Evolutionary conservation across 441 rosid species (phyloP).

Genomic region (Erodium texanum): DNA sequence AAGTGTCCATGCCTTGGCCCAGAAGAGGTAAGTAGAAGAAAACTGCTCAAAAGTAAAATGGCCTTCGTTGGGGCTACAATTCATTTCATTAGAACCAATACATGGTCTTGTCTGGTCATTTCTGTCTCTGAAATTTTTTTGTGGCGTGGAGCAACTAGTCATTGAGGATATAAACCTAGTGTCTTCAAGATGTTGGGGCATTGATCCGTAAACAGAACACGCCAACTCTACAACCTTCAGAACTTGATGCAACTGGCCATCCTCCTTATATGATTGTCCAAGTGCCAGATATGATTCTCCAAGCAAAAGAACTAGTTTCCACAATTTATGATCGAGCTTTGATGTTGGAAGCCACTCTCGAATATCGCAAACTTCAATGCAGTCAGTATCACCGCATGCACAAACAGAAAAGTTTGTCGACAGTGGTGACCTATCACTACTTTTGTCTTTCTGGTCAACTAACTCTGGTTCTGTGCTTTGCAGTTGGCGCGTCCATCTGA

Average conservation of each 20-base stretch:
- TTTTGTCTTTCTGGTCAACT: constrained; percentile 22
- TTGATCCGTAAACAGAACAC: constrained; percentile 79
- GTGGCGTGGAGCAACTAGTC: constrained; percentile 28
- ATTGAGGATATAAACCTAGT: constrained; percentile 66
- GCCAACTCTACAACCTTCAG: constrained; percentile 77
- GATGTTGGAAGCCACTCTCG: constrained; percentile 90
- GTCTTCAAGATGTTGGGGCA: constrained; percentile 75
- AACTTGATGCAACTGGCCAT: constrained; percentile 70
- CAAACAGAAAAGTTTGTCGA: constrained; percentile 51
- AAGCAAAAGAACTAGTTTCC: constrained; percentile 92
- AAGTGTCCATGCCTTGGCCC: constrained; percentile 90
- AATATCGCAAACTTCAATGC: constrained; percentile 94
- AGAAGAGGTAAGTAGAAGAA: constrained; percentile 59
- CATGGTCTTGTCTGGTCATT: constrained; percentile 23
- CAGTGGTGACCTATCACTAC: constrained; percentile 32
- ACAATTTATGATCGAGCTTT: constrained; percentile 66
- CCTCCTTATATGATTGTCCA: constrained; percentile 79
- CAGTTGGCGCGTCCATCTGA: constrained; percentile 80
- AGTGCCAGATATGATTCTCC: constrained; percentile 91
- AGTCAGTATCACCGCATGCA: constrained; percentile 90
- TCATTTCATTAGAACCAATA: constrained; percentile 28
- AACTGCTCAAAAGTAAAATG: constrained; percentile 37
- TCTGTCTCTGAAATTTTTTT: constrained; percentile 21
- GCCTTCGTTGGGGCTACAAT: constrained; percentile 30
- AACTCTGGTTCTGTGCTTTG: constrained; percentile 48